Evolutionary conservation across 345 rosid species (phyloP).

Genomic region (Cardamine occulta): DNA sequence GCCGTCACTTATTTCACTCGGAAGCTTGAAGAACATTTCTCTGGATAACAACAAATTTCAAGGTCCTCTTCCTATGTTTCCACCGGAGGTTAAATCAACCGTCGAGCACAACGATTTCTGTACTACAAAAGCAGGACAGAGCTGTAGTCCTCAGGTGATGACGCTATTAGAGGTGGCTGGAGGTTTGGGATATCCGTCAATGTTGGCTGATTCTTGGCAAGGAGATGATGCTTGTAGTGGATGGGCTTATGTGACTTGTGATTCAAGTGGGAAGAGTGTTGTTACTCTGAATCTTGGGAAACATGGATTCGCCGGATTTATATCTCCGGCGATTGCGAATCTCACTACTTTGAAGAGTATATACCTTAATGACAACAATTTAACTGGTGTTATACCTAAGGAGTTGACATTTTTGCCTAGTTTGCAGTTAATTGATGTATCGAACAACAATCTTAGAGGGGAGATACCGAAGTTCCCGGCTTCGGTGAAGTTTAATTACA

Average conservation of each 20-base stretch:
- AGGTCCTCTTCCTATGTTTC: conserved; percentile 63
- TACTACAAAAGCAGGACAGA: conserved; percentile 35
- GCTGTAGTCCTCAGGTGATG: conserved; percentile 66
- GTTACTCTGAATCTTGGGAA: conserved; percentile 54
- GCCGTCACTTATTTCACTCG: conserved; percentile 44
- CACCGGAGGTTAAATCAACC: conserved; percentile 35
- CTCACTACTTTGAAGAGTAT: conserved; percentile 59
- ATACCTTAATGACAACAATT: conserved; percentile 58
- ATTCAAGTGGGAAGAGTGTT: conserved; percentile 46
- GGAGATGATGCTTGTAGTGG: conserved; percentile 70
- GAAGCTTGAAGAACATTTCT: conserved; percentile 51
- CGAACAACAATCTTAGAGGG: conserved; percentile 76
- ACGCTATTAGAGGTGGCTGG: conserved; percentile 64
- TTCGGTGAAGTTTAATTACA: conserved; percentile 47
- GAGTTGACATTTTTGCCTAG: conserved; percentile 54
- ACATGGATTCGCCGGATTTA: conserved; percentile 54
- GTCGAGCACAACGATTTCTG: conserved; percentile 57
- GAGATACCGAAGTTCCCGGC: conserved; percentile 49
- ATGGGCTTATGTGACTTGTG: conserved; percentile 66
- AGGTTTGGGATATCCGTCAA: conserved; percentile 64
- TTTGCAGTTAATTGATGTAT: conserved; percentile 59
- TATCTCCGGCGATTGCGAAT: conserved; percentile 65
- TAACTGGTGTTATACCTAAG: conserved; percentile 68
- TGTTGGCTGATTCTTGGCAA: conserved; percentile 66
- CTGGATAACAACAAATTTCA: conserved; percentile 72